A percentile compares a stretch with the other conserved stretches of the same genome.
Evolutionary conservation across 208 protist genomes (phyloP).

Genomic region (Acanthamoeba castellanii): DNA sequence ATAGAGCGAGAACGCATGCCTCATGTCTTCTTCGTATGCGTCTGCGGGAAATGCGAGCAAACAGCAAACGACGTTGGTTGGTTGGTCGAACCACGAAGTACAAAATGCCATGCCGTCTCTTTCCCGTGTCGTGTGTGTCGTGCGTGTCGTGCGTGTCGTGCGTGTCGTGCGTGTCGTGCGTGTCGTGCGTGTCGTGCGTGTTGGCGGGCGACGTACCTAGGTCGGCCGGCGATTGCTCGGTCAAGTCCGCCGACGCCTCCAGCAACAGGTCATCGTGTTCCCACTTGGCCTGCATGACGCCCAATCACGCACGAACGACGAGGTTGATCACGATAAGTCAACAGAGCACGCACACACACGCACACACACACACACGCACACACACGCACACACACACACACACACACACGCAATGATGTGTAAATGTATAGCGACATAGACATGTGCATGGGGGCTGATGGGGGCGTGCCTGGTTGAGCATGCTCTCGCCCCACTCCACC

Average conservation of each 20-base stretch:
- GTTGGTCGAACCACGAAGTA: not conserved
- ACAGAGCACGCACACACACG: too few relatives aligned
- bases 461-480: conserved; percentile 8
- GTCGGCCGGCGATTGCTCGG: conserved; percentile 11
- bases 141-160: too few relatives aligned
- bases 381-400: too few relatives aligned
- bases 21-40: conserved; percentile 19
- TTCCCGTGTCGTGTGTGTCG: too few relatives aligned
- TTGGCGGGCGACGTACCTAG: not conserved
- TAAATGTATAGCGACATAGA: not conserved
- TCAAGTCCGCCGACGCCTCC: conserved; percentile 8
- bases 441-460: not conserved
- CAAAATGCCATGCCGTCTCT: too few relatives aligned
- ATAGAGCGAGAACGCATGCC: conserved; percentile 38
- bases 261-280: conserved; percentile 32
- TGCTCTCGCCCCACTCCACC: conserved; percentile 35
- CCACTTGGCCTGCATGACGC: conserved; percentile 1
- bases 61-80: not conserved
- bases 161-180: too few relatives aligned
- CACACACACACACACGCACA: too few relatives aligned
- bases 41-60: not conserved
- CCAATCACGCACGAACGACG: too few relatives aligned
- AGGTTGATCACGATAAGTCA: too few relatives aligned
- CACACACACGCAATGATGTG: too few relatives aligned
- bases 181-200: not conserved